phyloP scores from a whole-genome alignment of 2,329 filamentous ascomycete species.

The Aspergillus bombycis region DNA sequence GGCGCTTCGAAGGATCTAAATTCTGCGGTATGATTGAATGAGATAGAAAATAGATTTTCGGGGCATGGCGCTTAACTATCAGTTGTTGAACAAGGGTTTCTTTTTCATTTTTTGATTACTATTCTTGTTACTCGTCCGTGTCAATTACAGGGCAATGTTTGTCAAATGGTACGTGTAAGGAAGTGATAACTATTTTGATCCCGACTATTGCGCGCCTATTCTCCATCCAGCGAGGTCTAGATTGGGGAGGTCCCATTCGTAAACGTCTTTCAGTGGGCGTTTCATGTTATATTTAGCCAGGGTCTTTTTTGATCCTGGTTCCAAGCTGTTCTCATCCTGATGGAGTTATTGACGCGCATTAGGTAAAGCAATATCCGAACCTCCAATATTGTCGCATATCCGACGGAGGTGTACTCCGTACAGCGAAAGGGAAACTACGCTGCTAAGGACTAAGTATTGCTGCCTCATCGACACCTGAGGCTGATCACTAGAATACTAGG shows the following conservation, averaged over 20 bases:
- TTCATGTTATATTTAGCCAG: slow-evolving; percentile 6
- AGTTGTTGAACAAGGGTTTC: not conserved
- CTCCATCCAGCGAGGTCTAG: not conserved
- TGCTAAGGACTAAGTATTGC: not conserved
- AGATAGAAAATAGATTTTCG: not conserved
- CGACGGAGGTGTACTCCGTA: not conserved
- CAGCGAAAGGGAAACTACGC: not conserved
- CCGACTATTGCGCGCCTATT: slow-evolving; percentile 2
- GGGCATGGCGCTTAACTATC: slow-evolving; percentile 4
- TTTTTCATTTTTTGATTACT: not conserved
- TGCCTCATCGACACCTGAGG: not conserved
- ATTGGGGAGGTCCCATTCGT: not conserved
- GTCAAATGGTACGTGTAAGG: not conserved
- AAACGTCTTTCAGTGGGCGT: not conserved
- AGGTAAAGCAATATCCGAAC: not conserved
- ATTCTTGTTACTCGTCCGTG: not conserved
- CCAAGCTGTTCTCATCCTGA: not conserved
- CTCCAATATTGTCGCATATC: not conserved
- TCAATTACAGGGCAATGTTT: not conserved
- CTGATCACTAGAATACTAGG: too few species aligned
- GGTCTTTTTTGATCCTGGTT: not conserved
- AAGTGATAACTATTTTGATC: not conserved
- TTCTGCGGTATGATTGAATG: not conserved
- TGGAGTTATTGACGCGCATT: not conserved
- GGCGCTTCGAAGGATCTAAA: not conserved